phyloP scores from a whole-genome alignment of 176 grass and related monocot species.

The Avena sativa region DNA sequence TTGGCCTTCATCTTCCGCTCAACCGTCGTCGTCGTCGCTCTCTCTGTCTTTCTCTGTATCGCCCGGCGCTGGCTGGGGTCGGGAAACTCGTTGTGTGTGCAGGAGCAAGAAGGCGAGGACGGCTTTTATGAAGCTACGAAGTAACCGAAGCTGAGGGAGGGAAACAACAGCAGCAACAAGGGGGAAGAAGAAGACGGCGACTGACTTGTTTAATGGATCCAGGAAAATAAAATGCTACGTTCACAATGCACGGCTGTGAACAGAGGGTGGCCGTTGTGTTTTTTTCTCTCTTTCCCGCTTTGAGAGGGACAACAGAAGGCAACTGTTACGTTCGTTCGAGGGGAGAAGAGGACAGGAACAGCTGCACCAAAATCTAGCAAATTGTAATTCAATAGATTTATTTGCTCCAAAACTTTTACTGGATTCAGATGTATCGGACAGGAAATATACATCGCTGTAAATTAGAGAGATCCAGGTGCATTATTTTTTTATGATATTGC shows the following conservation, averaged over 20 bases:
- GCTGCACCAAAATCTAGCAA: neutral
- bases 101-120: neutral
- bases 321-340: neutral
- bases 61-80: neutral
- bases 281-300: neutral
- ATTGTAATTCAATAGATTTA: neutral
- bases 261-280: neutral
- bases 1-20: constrained; percentile 64
- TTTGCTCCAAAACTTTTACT: neutral
- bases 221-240: constrained; percentile 47
- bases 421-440: neutral
- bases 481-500: neutral
- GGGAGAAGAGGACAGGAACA: neutral
- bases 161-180: constrained; percentile 32
- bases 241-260: constrained; percentile 35
- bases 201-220: constrained; percentile 46
- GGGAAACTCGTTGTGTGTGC: constrained; percentile 6
- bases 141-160: constrained; percentile 62
- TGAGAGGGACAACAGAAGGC: neutral
- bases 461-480: neutral
- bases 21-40: neutral
- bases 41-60: neutral
- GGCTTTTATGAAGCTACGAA: constrained; percentile 58
- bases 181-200: constrained; percentile 10
- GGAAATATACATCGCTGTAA: neutral